Conservation (phyloP, 1,139 yeast species). For the Debaryomycetaceae sp. region DNA sequence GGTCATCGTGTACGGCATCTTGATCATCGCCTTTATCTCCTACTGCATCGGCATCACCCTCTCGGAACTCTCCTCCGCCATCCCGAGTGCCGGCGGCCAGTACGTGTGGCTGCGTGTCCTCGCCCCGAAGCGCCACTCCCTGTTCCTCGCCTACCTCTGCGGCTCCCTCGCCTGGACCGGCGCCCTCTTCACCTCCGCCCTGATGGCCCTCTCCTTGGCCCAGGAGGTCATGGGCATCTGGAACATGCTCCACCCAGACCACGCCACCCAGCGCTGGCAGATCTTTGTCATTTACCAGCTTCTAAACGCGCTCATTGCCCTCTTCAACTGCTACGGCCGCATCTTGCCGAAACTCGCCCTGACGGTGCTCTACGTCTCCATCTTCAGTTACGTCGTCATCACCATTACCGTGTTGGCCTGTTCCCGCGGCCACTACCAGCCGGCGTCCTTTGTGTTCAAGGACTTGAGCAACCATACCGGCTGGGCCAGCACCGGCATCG, state of each 20-base stretch:
- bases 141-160: constrained; percentile 45
- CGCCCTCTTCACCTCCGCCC: constrained; percentile 46
- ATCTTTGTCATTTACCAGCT: constrained; percentile 43
- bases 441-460: constrained; percentile 49
- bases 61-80: constrained; percentile 45
- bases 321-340: constrained; percentile 49
- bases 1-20: constrained; percentile 55
- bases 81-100: constrained; percentile 60
- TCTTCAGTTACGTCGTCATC: constrained; percentile 42
- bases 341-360: constrained; percentile 44
- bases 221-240: constrained; percentile 47
- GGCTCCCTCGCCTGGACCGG: constrained; percentile 56
- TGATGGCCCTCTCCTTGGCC: constrained; percentile 46
- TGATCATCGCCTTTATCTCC: constrained; percentile 47
- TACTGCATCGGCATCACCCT: constrained; percentile 41
- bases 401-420: constrained; percentile 47
- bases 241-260: constrained; percentile 32
- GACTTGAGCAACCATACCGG: constrained; percentile 56
- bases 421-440: constrained; percentile 44
- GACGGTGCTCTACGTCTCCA: constrained; percentile 43
- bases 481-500: constrained; percentile 49
- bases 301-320: constrained; percentile 26
- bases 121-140: constrained; percentile 38
- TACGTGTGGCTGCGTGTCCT: constrained; percentile 52
- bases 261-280: constrained; percentile 42